These are phyloP conservation scores for Erysiphe neolycopersici DNA, from an alignment of 2,329 filamentous ascomycete genomes.

Conservation along the genomic window DNA sequence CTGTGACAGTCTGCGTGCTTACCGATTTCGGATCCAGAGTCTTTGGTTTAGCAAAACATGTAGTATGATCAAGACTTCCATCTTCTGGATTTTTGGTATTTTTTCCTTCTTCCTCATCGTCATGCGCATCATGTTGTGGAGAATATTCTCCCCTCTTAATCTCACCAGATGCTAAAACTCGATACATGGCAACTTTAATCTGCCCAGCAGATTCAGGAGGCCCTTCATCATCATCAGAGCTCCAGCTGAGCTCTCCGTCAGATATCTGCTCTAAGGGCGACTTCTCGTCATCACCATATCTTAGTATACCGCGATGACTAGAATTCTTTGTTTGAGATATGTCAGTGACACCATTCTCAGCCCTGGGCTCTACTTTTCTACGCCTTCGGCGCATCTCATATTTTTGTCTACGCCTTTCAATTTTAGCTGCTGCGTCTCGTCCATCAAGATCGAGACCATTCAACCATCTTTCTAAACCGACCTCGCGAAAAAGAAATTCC, in stretches of 20 bases:
- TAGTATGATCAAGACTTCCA: slow-evolving; percentile 82
- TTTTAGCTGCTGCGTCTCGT: slow-evolving; percentile 66
- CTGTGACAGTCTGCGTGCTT: slow-evolving; percentile 96
- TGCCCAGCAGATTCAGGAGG: slow-evolving; percentile 85
- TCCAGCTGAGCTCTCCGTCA: slow-evolving; percentile 40
- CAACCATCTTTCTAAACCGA: slow-evolving; percentile 84
- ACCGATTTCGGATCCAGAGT: slow-evolving; percentile 89
- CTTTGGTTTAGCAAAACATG: slow-evolving; percentile 92
- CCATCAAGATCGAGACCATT: slow-evolving; percentile 91
- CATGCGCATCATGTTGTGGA: slow-evolving; percentile 88
- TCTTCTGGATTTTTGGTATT: slow-evolving; percentile 31
- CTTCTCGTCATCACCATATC: slow-evolving; percentile 54
- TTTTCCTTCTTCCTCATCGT: slow-evolving; percentile 49
- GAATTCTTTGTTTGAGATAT: background rate
- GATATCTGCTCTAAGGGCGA: slow-evolving; percentile 45
- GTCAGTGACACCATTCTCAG: slow-evolving; percentile 11
- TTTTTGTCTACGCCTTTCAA: slow-evolving; percentile 70
- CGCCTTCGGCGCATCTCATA: slow-evolving; percentile 41
- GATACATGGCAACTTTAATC: slow-evolving; percentile 93
- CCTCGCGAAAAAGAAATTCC: slow-evolving; percentile 91
- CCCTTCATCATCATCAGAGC: slow-evolving; percentile 55
- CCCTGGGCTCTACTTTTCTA: slow-evolving; percentile 27
- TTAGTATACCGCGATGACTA: slow-evolving; percentile 29
- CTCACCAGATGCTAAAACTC: slow-evolving; percentile 81
- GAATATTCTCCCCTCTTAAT: slow-evolving; percentile 97